Evolutionary conservation across 1,139 yeast species (phyloP), one percentile per base, ranked within the genome.

Genomic region (Yamadazyma sp.): DNA sequence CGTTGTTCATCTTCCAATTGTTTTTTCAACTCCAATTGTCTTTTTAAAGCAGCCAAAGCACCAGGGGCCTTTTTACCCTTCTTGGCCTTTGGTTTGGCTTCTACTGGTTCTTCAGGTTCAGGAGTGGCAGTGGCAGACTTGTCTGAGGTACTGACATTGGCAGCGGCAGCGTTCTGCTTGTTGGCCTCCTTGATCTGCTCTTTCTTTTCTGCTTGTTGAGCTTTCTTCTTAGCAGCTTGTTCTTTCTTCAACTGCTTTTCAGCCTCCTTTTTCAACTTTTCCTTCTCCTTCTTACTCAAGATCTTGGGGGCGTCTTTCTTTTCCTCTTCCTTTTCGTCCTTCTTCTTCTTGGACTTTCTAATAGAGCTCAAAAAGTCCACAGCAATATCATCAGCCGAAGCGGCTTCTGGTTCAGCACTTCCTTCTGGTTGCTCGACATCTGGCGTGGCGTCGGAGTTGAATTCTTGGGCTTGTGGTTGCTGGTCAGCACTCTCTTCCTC

Each of bases 261-360:
- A 48, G 86, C 86, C 68, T 92, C 99, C 66, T 92, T 94, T 85
- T 90, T 92, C 62, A 92, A 95, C 65, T 80, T 86, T 67, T 92
- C 99, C 74, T 92, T 94, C 61, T 92, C 98, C 70, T 94, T 94
- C 76, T 92, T 94, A 43, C 95, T 81, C 65, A 92, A 87, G 54
- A 90, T 69, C 49, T 80, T 77, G 35, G 94, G 86, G 29, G 80
- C 59, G 59, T 68, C 51, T 43, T 61, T 46, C 57, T 62, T 72
- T 62, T 71, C 78, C 35, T 67, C 80, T 36, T 68, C 80, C 57
- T 73, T 77, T 25, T 64, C 69, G 40, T 78, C 82, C 67, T 83
- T 83, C 71, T 86, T 86, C 62, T 80, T 78, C 68, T 86, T 87
- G 41, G 90, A 82, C 49, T 76, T 78, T 64, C 86, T 80, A 61